Evolutionary conservation across 345 rosid genomes (phyloP), one percentile per base, ranked within the genome.

Genomic region (Microcos paniculata): DNA sequence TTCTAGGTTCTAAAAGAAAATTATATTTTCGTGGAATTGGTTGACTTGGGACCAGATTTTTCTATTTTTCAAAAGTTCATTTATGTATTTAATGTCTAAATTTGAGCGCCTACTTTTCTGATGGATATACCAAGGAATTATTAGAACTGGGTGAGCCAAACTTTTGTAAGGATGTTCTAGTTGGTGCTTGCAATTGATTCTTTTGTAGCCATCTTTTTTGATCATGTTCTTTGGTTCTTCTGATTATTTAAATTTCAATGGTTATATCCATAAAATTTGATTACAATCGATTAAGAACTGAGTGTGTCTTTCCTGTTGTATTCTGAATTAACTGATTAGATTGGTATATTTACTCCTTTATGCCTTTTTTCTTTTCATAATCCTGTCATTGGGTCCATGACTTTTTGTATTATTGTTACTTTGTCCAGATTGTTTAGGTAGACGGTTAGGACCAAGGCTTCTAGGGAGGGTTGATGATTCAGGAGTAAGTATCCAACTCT

Each of bases 401-500:
- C 80, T 80, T 52, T 53, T 67, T 24, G n/a, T n/a, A n/a, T 75
- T 46, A 35, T 74, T 23, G 45, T 69, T 76, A 65, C 73, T 70
- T 68, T 68, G 56, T 72, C 75, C 87, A 96, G 99, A 92, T 91
- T 96, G 99, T 88, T 90, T 96, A 87, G 99, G 99, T 72, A 88
- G 99, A 86, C 93, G 97, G 76, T 85, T 91, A 80, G 98, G 99
- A 84, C 99, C 99, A 53, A 92, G 88, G 87, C 83, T 96, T 88
- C 97, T 96, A 46, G 92, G 96, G 59, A 87, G 93, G 79, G 90
- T 78, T 81, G 98, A 94, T 90, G 96, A 88, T 86, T 94, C 99
- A 72, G 96, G 82, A 93, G 98, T 94, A 90, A 88, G 78, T 70
- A 71, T 42, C 59, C 38, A n/a, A n/a, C 40, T 1, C 24, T 62